Evolutionary conservation across 257 asterid genomes (phyloP).

Genomic region (Solanum sejunctum): DNA sequence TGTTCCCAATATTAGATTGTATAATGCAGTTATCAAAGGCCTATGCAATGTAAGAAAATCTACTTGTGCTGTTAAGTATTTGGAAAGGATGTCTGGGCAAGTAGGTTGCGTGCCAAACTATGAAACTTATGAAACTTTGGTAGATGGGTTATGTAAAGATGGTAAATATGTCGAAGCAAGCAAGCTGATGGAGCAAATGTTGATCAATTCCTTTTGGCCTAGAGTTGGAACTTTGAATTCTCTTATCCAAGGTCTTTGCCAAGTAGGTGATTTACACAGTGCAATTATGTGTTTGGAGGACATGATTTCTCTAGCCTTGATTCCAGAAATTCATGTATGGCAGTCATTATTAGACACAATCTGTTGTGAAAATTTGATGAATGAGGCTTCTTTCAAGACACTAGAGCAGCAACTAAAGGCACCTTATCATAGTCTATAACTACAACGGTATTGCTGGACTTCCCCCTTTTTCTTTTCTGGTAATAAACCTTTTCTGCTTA

Average conservation of each 20-base stretch:
- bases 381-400: slow-evolving; percentile 9
- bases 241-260: slow-evolving; percentile 57
- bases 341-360: slow-evolving; percentile 42
- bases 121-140: slow-evolving; percentile 46
- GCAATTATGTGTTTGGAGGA: slow-evolving; percentile 81
- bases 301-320: slow-evolving; percentile 63
- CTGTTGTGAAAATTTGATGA: slow-evolving; percentile 21
- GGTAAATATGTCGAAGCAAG: slow-evolving; percentile 68
- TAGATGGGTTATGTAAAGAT: slow-evolving; percentile 54
- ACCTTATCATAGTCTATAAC: background rate
- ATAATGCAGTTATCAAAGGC: slow-evolving; percentile 57
- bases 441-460: background rate
- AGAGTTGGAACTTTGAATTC: slow-evolving; percentile 30
- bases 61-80: slow-evolving; percentile 31
- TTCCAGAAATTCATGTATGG: slow-evolving; percentile 59
- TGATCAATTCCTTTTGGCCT: slow-evolving; percentile 41
- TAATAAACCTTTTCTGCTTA: background rate
- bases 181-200: slow-evolving; percentile 56
- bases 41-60: slow-evolving; percentile 35
- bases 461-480: background rate
- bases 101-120: slow-evolving; percentile 49
- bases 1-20: slow-evolving; percentile 43
- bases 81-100: slow-evolving; percentile 44
- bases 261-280: slow-evolving; percentile 33
- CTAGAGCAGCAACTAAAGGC: slow-evolving; percentile 1